phyloP scores from a whole-genome alignment of 768 basidiomycete species.

The Cystobasidium tubakii region DNA sequence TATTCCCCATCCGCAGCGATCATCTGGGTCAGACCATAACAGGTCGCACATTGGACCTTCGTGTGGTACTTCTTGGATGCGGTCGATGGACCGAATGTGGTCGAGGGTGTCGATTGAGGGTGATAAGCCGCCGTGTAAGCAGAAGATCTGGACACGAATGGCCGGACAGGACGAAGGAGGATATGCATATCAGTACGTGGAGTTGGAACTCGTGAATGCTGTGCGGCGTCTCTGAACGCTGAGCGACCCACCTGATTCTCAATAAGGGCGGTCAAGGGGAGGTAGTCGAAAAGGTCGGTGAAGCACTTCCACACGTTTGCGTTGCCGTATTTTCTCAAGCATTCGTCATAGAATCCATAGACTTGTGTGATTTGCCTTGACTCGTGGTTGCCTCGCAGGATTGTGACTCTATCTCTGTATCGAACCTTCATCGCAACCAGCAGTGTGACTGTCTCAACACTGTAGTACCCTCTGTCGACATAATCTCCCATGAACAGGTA shows the following conservation, averaged over 20 bases:
- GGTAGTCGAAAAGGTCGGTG: conserved; percentile 95
- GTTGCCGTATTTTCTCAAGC: conserved; percentile 97
- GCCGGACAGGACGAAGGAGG: neutral
- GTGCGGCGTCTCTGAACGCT: neutral
- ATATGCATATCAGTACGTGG: too few species aligned
- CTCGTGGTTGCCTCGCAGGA: conserved; percentile 97
- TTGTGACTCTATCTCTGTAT: conserved; percentile 96
- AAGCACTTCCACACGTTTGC: conserved; percentile 99
- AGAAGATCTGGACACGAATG: neutral
- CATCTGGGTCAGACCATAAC: conserved; percentile 98
- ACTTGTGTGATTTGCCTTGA: conserved; percentile 99
- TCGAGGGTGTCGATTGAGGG: conserved; percentile 99
- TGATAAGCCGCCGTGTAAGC: conserved; percentile 52
- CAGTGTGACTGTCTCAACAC: conserved; percentile 95
- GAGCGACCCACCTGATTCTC: conserved; percentile 84
- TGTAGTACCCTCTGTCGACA: conserved; percentile 89
- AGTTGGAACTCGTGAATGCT: neutral
- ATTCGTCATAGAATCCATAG: conserved; percentile 99
- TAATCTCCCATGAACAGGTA: conserved; percentile 99
- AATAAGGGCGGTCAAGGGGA: conserved; percentile 93
- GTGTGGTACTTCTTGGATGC: conserved; percentile 98
- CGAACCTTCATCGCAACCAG: conserved; percentile 95
- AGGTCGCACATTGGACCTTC: conserved; percentile 99
- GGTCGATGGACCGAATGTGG: conserved; percentile 96
- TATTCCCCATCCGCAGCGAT: conserved; percentile 98